Conservation (phyloP, 208 protist genomes). For the Trypanosoma avium region DNA sequence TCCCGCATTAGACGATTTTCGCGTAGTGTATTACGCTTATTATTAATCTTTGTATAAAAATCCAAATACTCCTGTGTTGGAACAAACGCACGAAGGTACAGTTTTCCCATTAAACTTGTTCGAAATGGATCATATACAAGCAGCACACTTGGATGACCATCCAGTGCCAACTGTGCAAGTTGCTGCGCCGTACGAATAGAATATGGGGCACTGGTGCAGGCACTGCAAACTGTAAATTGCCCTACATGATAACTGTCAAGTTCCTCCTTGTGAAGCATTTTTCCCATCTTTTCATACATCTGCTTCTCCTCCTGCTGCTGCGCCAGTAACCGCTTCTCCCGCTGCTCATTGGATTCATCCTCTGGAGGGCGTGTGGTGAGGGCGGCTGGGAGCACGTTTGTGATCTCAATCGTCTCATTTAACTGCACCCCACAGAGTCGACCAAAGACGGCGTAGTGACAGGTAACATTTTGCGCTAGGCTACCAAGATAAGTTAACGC, state of each 20-base stretch:
- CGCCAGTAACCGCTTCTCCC: constrained; percentile 18
- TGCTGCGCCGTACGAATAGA: constrained; percentile 33
- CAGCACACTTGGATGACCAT: constrained; percentile 56
- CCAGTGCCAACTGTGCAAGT: constrained; percentile 42
- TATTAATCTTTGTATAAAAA: constrained; percentile 34
- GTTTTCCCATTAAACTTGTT: constrained; percentile 53
- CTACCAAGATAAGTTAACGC: constrained; percentile 55
- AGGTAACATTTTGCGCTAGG: constrained; percentile 35
- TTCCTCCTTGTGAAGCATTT: constrained; percentile 44
- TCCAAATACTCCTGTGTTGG: constrained; percentile 55
- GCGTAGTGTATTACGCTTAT: constrained; percentile 19
- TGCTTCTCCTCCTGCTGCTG: constrained; percentile 19
- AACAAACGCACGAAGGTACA: constrained; percentile 64
- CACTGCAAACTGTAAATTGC: constrained; percentile 52
- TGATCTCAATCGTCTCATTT: constrained; percentile 46
- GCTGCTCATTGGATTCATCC: constrained; percentile 33
- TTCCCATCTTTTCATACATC: constrained; percentile 27
- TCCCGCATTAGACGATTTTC: constrained; percentile 43
- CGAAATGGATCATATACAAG: constrained; percentile 71
- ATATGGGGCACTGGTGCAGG: constrained; percentile 44
- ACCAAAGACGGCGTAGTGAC: constrained; percentile 44
- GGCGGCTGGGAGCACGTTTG: constrained; percentile 38
- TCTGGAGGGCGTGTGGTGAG: constrained; percentile 12
- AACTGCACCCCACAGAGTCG: constrained; percentile 60
- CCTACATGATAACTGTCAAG: constrained; percentile 68